Conservation (phyloP, 164 flowering plant genomes). For the Vitis cinerea region DNA sequence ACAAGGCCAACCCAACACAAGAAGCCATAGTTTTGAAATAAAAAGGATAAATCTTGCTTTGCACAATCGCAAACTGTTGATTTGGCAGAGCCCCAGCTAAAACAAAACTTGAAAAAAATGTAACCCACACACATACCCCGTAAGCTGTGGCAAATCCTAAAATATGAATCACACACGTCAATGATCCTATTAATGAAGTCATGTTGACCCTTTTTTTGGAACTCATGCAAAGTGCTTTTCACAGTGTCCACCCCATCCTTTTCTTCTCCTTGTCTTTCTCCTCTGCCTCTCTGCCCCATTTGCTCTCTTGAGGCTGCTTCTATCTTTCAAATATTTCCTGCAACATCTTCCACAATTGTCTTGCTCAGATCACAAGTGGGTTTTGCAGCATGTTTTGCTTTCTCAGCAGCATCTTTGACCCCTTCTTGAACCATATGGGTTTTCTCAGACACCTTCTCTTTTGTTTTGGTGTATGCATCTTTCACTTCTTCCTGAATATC, state of each 20-base stretch:
- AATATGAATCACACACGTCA: slow-evolving; percentile 31
- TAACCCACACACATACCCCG: slow-evolving; percentile 72
- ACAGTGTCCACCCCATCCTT: slow-evolving; percentile 10
- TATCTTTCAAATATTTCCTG: slow-evolving; percentile 11
- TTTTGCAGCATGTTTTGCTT: slow-evolving; percentile 5
- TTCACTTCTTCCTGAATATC: too few species aligned
- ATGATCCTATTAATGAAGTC: slow-evolving; percentile 4
- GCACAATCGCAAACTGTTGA: slow-evolving; percentile 67
- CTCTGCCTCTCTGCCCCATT: slow-evolving; percentile 12
- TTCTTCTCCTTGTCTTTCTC: slow-evolving; percentile 10
- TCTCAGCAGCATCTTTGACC: neutral
- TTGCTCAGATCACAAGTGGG: slow-evolving; percentile 6
- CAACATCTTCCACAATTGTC: slow-evolving; percentile 13
- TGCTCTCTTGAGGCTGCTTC: slow-evolving; percentile 3
- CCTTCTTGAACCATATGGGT: neutral
- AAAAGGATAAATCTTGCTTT: slow-evolving; percentile 80
- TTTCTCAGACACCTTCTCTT: neutral
- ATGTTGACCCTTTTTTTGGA: neutral
- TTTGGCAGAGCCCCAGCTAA: slow-evolving; percentile 48
- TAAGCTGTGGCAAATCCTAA: slow-evolving; percentile 56
- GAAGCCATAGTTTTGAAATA: slow-evolving; percentile 57
- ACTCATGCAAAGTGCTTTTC: neutral
- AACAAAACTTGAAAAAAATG: slow-evolving; percentile 65
- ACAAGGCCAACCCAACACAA: slow-evolving; percentile 37
- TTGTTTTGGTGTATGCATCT: neutral